Base-by-base conservation (phyloP, 306 rosid species). In the Cucurbita argyrosperma region DNA sequence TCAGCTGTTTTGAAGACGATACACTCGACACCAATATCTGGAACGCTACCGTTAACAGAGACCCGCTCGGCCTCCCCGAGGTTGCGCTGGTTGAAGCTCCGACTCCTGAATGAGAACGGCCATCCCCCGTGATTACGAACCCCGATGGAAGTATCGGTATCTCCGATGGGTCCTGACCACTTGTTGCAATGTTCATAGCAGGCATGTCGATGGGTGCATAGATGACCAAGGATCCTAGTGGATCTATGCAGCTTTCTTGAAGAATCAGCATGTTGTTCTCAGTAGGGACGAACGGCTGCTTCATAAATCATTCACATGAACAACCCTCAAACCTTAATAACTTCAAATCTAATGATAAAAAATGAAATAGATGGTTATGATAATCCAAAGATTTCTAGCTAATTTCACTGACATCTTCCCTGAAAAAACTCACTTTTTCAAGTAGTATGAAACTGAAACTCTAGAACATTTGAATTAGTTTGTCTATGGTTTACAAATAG, bases 131-230 rank as follows among this genome's bases (percentile, higher is more conserved):
- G 81, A 92, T 81, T 6, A 90, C 56, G 8, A 88, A 58, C n/a
- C 98, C 98, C 0, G 90, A 85, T 1, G 96, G 89, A 38, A 92
- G 95, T 13, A 90, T 64, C 0, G 87, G 87, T 53, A 92, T 14
- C 14, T 14, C 4, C 0, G 83, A 80, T n/a, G 85, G n/a, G 73
- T 87, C 87, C 16, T 79, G 83, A 6, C 89, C 88, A 0, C 39
- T 67, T 0, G 61, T 61, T 4, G 79, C 82, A 14, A 63, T 3
- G 30, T 76, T 74, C 6, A 92, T 21, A 1, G 76, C 10, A 8
- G 76, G 19, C 13, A 76, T 10, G 80, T 84, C 87, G 1, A 90
- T 15, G 0, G 89, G 91, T 18, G 91, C 86, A 76, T 82, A 92
- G 0, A 88, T 63, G 18, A 90, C 19, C 54, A 80, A 8, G 5